These are phyloP conservation scores for Torulaspora globosa DNA, from an alignment of 1,139 yeast genomes.

Conservation along the genomic window DNA sequence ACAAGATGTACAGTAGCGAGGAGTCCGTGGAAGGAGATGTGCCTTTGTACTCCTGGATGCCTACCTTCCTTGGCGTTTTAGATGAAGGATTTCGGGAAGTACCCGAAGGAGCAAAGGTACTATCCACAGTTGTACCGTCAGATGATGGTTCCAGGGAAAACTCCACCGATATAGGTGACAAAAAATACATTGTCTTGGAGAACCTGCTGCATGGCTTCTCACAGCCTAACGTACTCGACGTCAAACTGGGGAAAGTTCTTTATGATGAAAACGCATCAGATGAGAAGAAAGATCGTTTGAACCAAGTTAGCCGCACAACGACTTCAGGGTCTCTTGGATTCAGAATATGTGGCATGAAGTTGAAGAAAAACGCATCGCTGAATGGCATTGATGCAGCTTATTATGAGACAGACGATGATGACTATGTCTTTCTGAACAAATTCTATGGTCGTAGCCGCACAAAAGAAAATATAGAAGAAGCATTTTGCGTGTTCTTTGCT, in stretches of 20 bases:
- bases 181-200: slow-evolving; percentile 60
- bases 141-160: slow-evolving; percentile 1
- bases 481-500: slow-evolving; percentile 51
- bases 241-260: slow-evolving; percentile 70
- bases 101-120: slow-evolving; percentile 1
- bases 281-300: slow-evolving; percentile 61
- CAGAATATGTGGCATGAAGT: slow-evolving; percentile 86
- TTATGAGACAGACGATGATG: slow-evolving; percentile 34
- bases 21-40: slow-evolving; percentile 37
- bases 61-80: slow-evolving; percentile 43
- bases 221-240: slow-evolving; percentile 72
- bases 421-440: slow-evolving; percentile 56
- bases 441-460: slow-evolving; percentile 63
- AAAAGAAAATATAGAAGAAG: slow-evolving; percentile 43
- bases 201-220: slow-evolving; percentile 60
- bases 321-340: slow-evolving; percentile 75
- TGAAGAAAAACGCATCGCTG: slow-evolving; percentile 36
- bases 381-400: slow-evolving; percentile 16
- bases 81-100: slow-evolving; percentile 38
- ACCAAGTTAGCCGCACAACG: slow-evolving; percentile 59
- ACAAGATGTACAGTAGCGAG: slow-evolving; percentile 12
- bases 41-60: slow-evolving; percentile 53
- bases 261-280: slow-evolving; percentile 56
- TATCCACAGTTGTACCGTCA: not conserved
- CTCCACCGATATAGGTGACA: slow-evolving; percentile 1